Evolutionary conservation across 108 stramenopile genomes (phyloP).

Genomic region (Nitzschia sp.): DNA sequence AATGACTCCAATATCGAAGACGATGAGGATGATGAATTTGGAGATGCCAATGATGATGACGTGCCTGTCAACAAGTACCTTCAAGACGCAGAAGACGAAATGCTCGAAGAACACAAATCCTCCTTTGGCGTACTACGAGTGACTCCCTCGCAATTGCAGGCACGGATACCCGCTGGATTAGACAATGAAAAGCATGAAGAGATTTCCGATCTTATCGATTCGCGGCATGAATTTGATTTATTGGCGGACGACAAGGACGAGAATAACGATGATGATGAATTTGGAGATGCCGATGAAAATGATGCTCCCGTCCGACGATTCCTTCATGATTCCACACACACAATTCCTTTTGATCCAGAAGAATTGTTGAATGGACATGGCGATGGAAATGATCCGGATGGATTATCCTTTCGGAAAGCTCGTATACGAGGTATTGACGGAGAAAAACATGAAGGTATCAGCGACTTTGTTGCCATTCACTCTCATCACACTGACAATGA

Average conservation of each 20-base stretch:
- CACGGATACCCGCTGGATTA: background rate
- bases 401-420: too few species aligned
- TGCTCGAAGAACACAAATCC: background rate
- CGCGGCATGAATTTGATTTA: background rate
- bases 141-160: slow-evolving; percentile 9
- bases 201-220: background rate
- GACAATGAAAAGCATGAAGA: slow-evolving; percentile 16
- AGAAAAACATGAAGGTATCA: background rate
- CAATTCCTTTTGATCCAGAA: background rate
- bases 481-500: background rate
- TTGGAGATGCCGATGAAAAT: slow-evolving; percentile 13
- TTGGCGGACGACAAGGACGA: background rate
- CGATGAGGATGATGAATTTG: slow-evolving; percentile 16
- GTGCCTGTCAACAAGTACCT: slow-evolving; percentile 10
- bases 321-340: background rate
- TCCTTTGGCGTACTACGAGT: background rate
- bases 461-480: background rate
- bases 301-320: background rate
- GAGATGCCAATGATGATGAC: slow-evolving; percentile 8
- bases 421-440: background rate
- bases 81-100: background rate
- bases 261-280: slow-evolving; percentile 7
- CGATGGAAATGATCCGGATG: background rate
- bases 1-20: too few species aligned
- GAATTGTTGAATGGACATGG: background rate